phyloP scores from a whole-genome alignment of 163 green algal species.

The Scenedesmus sp. region DNA sequence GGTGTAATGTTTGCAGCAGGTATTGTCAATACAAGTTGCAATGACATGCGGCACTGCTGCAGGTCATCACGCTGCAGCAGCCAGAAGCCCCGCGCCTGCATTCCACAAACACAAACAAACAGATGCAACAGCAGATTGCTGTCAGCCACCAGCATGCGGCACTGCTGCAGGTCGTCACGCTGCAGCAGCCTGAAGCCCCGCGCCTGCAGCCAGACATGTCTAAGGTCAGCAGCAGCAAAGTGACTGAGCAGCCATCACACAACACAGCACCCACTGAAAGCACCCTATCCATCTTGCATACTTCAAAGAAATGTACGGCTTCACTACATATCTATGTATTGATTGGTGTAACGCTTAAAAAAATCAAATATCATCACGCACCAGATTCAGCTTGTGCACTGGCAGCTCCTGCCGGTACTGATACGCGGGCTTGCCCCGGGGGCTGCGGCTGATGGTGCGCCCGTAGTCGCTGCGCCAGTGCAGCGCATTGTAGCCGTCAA shows the following conservation, averaged over 20 bases:
- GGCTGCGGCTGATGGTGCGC: slow-evolving; percentile 37
- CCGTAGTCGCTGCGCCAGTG: slow-evolving; percentile 76
- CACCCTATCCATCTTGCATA: too few species aligned
- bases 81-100: too few species aligned
- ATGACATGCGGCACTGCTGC: neutral
- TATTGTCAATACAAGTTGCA: neutral
- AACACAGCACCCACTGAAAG: neutral
- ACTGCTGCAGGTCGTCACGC: neutral
- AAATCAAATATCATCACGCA: slow-evolving; percentile 11
- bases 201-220: slow-evolving; percentile 37
- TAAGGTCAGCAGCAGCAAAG: neutral
- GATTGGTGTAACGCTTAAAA: too few species aligned
- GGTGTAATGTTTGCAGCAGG: neutral
- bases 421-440: neutral
- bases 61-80: too few species aligned
- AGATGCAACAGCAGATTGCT: neutral
- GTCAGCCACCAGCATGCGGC: slow-evolving; percentile 47
- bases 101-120: too few species aligned
- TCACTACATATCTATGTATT: too few species aligned
- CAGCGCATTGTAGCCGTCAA: slow-evolving; percentile 86
- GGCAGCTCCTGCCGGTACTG: slow-evolving; percentile 59
- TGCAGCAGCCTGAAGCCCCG: slow-evolving; percentile 61
- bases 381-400: slow-evolving; percentile 71
- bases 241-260: neutral
- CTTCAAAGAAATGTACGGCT: too few species aligned